phyloP scores from a whole-genome alignment of 2,329 filamentous ascomycete genomes.

The Pseudophaeomoniella oleicola region DNA sequence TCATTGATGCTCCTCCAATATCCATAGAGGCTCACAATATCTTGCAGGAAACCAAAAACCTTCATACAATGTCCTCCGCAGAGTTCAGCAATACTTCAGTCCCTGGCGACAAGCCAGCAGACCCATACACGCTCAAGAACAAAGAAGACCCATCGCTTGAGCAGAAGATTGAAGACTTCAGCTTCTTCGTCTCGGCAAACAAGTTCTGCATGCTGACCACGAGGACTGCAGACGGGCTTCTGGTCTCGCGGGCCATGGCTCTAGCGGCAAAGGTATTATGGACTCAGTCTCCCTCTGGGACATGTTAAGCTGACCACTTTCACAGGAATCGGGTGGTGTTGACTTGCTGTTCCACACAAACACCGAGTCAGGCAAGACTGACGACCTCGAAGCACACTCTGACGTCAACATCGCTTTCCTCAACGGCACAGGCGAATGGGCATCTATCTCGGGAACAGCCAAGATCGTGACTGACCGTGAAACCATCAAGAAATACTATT shows the following conservation, averaged over 20 bases:
- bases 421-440: slow-evolving; percentile 66
- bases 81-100: no score
- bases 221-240: slow-evolving; percentile 46
- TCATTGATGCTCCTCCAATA: no score
- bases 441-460: slow-evolving; percentile 64
- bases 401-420: slow-evolving; percentile 74
- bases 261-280: slow-evolving; percentile 56
- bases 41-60: no score
- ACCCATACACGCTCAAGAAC: slow-evolving; percentile 71
- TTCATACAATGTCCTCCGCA: no score
- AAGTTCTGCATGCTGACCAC: slow-evolving; percentile 91
- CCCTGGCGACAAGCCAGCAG: slow-evolving; percentile 37
- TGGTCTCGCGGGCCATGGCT: slow-evolving; percentile 78
- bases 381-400: slow-evolving; percentile 58
- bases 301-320: not conserved
- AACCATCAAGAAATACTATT: slow-evolving; percentile 62
- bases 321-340: slow-evolving; percentile 59
- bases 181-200: slow-evolving; percentile 52
- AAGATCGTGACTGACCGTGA: slow-evolving; percentile 54
- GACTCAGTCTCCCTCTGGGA: not conserved
- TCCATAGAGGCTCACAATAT: no score
- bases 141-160: slow-evolving; percentile 55
- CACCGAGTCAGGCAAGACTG: slow-evolving; percentile 75
- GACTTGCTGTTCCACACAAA: slow-evolving; percentile 87
- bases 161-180: slow-evolving; percentile 63